Base-by-base conservation (phyloP, 305 asterid genomes). In the Solanum hybrid region DNA sequence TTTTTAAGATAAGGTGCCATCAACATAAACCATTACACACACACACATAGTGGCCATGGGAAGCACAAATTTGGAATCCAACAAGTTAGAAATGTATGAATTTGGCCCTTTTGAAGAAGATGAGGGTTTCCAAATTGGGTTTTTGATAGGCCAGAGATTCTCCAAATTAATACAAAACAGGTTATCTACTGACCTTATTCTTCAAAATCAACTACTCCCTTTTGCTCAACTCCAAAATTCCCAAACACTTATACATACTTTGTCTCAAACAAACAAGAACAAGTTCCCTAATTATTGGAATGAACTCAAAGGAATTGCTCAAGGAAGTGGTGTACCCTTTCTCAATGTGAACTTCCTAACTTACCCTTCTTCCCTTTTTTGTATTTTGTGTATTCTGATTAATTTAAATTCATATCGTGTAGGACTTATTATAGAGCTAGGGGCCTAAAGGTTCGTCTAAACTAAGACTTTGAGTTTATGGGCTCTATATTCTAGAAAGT, bases 171-270 rank as follows among this genome's bases (percentile, higher is more conserved):
- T 97, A 60, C 91, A 87, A 60, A 95, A 96, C 92, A 94, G 99
- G 85, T 88, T 95, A 16, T 82, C 94, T 46, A 94, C 91, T 20
- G 99, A 97, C 94, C 92, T 92, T 75, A 93, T 96, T 94, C 93
- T 97, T 86, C 93, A 93, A 85, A 91, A 93, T 78, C 98, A 95
- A 90, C 97, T 97, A 6, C 96, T 94, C 91, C 99, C 98, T 10
- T 97, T 95, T 90, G 95, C 98, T 75, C 91, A 85, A 17, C 91
- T 96, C 22, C 93, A 93, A 14, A 86, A 86, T 12, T 95, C 97
- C 8, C 92, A 88, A 5, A 34, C 93, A n/a, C 96, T 97, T 84
- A 91, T 97, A 87, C 84, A 91, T 64, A 89, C 97, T 89, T 90
- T 97, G 4, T 89, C 91, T 0, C 88, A 91, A 40, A 92, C 89